Evolutionary conservation across 2,329 filamentous ascomycete species (phyloP).

Genomic region (Cadophora malorum): DNA sequence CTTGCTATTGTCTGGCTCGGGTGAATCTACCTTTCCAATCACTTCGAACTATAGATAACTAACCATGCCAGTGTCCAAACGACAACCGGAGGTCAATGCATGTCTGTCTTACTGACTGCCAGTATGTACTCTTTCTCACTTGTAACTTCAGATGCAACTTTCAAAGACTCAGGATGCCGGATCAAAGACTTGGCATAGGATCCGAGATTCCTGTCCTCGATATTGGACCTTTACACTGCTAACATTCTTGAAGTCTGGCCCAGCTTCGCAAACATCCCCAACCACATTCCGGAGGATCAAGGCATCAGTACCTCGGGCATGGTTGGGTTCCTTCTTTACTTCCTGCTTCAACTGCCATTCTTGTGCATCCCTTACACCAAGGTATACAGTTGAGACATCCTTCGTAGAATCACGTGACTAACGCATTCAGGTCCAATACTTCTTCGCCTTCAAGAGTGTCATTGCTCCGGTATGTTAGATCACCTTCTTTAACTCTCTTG

Average conservation of each 20-base stretch:
- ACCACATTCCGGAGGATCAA: constrained; percentile 54
- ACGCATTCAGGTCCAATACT: constrained; percentile 50
- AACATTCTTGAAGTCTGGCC: constrained; percentile 52
- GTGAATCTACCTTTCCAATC: constrained; percentile 19
- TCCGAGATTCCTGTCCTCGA: too few species aligned
- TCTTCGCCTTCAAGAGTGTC: constrained; percentile 57
- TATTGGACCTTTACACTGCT: too few species aligned
- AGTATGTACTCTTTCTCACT: constrained; percentile 24
- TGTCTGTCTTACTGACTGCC: constrained; percentile 52
- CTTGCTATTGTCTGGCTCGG: constrained; percentile 63
- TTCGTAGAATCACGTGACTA: neutral
- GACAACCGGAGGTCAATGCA: constrained; percentile 63
- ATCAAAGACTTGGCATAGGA: too few species aligned
- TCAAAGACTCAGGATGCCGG: too few species aligned
- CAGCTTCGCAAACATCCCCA: constrained; percentile 58
- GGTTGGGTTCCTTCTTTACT: constrained; percentile 38
- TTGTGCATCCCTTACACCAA: constrained; percentile 53
- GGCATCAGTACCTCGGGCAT: constrained; percentile 64
- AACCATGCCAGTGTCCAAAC: constrained; percentile 59
- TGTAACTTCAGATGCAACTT: too few species aligned
- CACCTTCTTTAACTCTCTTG: neutral
- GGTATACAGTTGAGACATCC: constrained; percentile 40
- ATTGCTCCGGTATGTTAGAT: constrained; percentile 26
- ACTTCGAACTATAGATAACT: constrained; percentile 11
- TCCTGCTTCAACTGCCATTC: constrained; percentile 50